phyloP scores from a whole-genome alignment of 805 yeast species.

The Novakomyces olei region DNA sequence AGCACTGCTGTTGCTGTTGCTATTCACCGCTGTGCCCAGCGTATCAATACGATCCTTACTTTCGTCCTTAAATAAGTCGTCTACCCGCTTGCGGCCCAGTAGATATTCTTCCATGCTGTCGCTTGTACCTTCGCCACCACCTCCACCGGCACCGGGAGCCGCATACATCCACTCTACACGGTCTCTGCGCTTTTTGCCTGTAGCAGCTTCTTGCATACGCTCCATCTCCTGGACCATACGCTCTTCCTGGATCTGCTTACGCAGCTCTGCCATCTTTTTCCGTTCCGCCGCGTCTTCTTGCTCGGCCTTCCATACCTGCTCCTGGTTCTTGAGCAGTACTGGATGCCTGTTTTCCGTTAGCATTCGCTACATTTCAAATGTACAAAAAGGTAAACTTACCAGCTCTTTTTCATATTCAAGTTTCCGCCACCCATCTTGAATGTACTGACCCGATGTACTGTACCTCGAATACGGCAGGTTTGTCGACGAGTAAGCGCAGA shows the following conservation, averaged over 20 bases:
- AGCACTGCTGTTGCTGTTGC: slow-evolving; percentile 5
- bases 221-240: slow-evolving; percentile 35
- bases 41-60: slow-evolving; percentile 7
- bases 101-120: slow-evolving; percentile 33
- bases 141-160: slow-evolving; percentile 17
- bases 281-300: slow-evolving; percentile 56
- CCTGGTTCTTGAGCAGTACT: slow-evolving; percentile 59
- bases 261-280: slow-evolving; percentile 37
- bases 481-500: no score
- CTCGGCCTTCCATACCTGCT: slow-evolving; percentile 64
- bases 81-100: slow-evolving; percentile 29
- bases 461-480: no score
- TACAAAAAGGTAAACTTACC: slow-evolving; percentile 22
- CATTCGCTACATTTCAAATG: neutral
- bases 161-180: slow-evolving; percentile 79
- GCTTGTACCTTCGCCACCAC: slow-evolving; percentile 11
- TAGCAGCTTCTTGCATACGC: slow-evolving; percentile 22
- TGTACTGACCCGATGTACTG: no score
- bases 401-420: slow-evolving; percentile 74
- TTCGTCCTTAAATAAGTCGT: slow-evolving; percentile 16
- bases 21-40: neutral
- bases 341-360: slow-evolving; percentile 29
- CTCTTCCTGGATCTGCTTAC: slow-evolving; percentile 40
- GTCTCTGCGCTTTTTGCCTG: slow-evolving; percentile 19
- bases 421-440: slow-evolving; percentile 21